Conservation (phyloP, 129 eudicot genomes). For the Arctium lappa region DNA sequence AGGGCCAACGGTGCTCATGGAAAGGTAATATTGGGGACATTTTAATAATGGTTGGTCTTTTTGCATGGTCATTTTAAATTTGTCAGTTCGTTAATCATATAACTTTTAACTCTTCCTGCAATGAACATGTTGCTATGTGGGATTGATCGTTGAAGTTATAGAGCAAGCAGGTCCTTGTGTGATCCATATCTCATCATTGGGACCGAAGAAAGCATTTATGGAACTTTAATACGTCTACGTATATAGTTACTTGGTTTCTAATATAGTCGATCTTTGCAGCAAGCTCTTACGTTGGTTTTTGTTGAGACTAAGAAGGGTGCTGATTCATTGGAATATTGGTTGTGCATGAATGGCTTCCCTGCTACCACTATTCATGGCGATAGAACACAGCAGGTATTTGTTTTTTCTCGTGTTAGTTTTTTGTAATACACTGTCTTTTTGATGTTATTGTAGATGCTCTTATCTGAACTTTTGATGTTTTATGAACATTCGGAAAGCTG, state of each 20-base stretch:
- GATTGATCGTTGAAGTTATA: too few relatives aligned
- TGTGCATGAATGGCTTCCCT: slow-evolving; percentile 72
- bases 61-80: neutral
- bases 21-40: slow-evolving; percentile 42
- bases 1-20: slow-evolving; percentile 66
- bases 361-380: slow-evolving; percentile 88
- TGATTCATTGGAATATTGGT: slow-evolving; percentile 78
- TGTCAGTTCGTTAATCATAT: neutral
- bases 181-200: neutral
- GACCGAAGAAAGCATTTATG: neutral
- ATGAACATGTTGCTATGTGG: too few relatives aligned
- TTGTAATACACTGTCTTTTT: neutral
- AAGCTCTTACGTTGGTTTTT: slow-evolving; percentile 81
- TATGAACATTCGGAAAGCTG: neutral
- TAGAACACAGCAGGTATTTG: slow-evolving; percentile 70
- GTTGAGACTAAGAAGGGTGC: slow-evolving; percentile 90
- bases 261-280: slow-evolving; percentile 42
- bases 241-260: slow-evolving; percentile 1
- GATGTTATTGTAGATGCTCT: neutral
- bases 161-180: too few relatives aligned
- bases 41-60: neutral
- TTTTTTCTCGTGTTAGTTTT: neutral
- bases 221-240: neutral
- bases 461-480: neutral
- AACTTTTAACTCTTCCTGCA: too few relatives aligned